Evolutionary conservation across 495 filamentous ascomycete species (phyloP), one percentile per base, ranked within the genome.

Genomic region (Tetracladium setigerum): DNA sequence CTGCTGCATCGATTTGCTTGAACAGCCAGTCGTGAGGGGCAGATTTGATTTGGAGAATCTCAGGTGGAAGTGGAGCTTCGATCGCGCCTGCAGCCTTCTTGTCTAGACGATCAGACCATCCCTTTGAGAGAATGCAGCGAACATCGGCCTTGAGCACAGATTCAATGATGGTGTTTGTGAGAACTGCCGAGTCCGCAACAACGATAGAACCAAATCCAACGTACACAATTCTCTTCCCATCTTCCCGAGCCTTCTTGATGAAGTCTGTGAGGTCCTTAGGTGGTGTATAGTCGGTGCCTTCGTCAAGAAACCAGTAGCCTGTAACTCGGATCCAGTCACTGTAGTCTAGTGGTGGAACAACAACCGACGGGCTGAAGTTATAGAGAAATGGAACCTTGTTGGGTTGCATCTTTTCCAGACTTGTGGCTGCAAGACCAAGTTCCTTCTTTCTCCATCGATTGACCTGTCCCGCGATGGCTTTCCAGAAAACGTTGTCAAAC

Each of bases 1-100:
- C 87, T 2, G 88, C 94, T 6, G 91, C 94, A 61, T 98, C 94
- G 47, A 98, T 87, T 62, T 95, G 89, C 30, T 71, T 72, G 63
- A 98, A 98, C 2, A 98, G 72, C 92, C 92, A 98, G 64, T 97
- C 94, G 55, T 98, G 92, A 7, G 92, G 92, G 1, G 89, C 92
- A 13, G 86, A 81, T 56, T 89, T 82, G 62, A 97, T 96, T 60
- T 86, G 84, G 56, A 83, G 73, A 45, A 98, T 92, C 49, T 88
- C 83, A 0, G 77, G 67, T 2, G 92, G 91, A 6, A 98, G 71
- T 6, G 75, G 74, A 27, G 86, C 73, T 58, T 95, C 89, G 0
- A 74, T 61, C 38, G 73, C 77, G 41, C 59, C 51, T 4, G 52
- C 44, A 1, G 39, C 45, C 36, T 59, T 57, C 52, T 58, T 57